A percentile compares a stretch with the other conserved stretches of the same genome.
phyloP scores from a whole-genome alignment of 371 early-diverging fungal genomes.

The Mortierella sp. region DNA sequence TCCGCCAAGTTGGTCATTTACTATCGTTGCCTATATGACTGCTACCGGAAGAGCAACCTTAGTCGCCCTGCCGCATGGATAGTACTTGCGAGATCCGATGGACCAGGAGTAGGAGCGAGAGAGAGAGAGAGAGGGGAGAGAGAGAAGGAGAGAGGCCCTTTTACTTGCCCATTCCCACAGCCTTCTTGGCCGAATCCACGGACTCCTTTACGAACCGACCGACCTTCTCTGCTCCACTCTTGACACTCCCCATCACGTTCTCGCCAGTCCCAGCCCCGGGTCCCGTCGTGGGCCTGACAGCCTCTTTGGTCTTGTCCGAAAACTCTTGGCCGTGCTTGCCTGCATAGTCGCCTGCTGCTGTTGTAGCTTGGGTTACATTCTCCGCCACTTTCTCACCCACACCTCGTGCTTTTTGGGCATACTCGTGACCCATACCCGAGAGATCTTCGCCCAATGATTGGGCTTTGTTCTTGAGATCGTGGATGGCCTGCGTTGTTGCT shows the following conservation, averaged over 20 bases:
- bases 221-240: constrained; percentile 30
- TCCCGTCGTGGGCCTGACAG: neutral
- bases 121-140: too few relatives aligned
- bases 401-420: neutral
- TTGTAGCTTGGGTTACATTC: neutral
- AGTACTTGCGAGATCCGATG: neutral
- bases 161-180: constrained; percentile 23
- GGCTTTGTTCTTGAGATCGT: constrained; percentile 21
- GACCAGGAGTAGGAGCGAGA: too few relatives aligned
- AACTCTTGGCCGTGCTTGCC: neutral
- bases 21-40: too few relatives aligned
- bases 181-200: constrained; percentile 33
- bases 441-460: constrained; percentile 5
- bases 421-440: neutral
- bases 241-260: constrained; percentile 20
- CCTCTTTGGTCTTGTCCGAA: constrained; percentile 8
- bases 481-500: neutral
- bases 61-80: too few relatives aligned
- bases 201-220: constrained; percentile 29
- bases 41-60: neutral
- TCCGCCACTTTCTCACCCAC: neutral
- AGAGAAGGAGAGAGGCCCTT: too few relatives aligned
- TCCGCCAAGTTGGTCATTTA: too few relatives aligned
- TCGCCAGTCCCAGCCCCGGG: constrained; percentile 2
- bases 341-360: neutral